Conservation (phyloP, 176 grass and related monocot species). For the Lolium multiflorum region DNA sequence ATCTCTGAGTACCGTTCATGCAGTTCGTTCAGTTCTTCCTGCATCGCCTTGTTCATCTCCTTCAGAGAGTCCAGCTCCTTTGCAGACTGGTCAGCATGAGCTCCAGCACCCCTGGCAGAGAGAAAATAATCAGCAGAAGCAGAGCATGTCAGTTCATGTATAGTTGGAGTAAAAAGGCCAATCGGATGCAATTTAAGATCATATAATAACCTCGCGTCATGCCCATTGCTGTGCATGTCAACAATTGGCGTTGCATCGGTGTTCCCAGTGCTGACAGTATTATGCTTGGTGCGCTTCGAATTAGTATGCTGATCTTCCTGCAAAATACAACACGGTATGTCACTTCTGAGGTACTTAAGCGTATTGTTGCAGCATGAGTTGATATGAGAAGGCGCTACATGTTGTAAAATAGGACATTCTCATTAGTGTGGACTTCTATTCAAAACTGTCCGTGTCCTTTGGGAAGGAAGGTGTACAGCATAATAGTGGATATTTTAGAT, state of each 20-base stretch:
- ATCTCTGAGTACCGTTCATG: conserved; percentile 91
- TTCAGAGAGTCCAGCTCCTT: conserved; percentile 66
- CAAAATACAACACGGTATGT: conserved; percentile 37
- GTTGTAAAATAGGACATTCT: conserved; percentile 36
- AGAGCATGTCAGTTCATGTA: conserved; percentile 9
- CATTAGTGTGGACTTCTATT: conserved; percentile 30
- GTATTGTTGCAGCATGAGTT: conserved; percentile 43
- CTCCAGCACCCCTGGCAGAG: conserved; percentile 42
- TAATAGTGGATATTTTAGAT: conserved; percentile 23
- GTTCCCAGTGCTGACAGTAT: background rate
- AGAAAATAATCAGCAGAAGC: background rate
- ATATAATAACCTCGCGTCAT: conserved; percentile 45
- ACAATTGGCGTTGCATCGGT: conserved; percentile 4
- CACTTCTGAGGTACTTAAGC: conserved; percentile 34
- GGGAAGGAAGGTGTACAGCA: background rate
- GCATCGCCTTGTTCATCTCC: conserved; percentile 73
- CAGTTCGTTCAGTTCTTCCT: conserved; percentile 89
- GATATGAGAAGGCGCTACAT: conserved; percentile 33
- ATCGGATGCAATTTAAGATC: background rate
- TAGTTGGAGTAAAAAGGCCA: background rate
- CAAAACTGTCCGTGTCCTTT: conserved; percentile 29
- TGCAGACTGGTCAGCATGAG: conserved; percentile 19
- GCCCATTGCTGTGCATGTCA: conserved; percentile 38
- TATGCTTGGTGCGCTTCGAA: conserved; percentile 53
- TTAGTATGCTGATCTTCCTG: conserved; percentile 52